Percentiles rank a stretch among this genome's conserved stretches.
These are phyloP conservation scores for Diplodia seriata DNA, from an alignment of 2,329 filamentous ascomycete species.

Conservation along the genomic window DNA sequence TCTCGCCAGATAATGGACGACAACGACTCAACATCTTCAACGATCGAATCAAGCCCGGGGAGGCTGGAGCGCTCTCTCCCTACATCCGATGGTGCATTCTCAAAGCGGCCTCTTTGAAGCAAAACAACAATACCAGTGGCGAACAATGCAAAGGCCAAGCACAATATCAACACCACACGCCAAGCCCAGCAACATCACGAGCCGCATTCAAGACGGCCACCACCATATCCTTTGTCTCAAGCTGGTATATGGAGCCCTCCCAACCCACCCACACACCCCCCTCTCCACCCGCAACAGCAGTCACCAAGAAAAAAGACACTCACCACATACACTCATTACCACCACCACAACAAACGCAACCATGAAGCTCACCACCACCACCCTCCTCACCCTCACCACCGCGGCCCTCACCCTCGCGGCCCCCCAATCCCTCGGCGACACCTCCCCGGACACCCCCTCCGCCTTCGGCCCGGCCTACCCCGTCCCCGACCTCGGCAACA, in stretches of 20 bases:
- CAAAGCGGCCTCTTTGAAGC: not conserved
- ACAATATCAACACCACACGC: slow-evolving; percentile 17
- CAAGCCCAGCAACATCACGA: not conserved
- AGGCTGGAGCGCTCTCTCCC: no score
- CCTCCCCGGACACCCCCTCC: not conserved
- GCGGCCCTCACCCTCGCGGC: not conserved
- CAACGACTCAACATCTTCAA: no score
- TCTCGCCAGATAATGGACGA: no score
- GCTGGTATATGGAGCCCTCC: no score
- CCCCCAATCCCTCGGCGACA: not conserved
- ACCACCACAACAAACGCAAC: not conserved
- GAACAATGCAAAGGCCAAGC: not conserved
- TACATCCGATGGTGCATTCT: no score
- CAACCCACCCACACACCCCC: no score
- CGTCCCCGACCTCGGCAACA: not conserved
- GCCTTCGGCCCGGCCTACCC: not conserved
- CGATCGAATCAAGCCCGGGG: no score
- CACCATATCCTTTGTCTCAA: not conserved
- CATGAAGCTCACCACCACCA: not conserved
- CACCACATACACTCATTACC: not conserved
- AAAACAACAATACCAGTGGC: slow-evolving; percentile 10
- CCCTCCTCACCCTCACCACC: not conserved
- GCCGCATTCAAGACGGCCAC: not conserved
- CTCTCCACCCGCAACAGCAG: no score
- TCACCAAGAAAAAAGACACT: no score